Base-by-base conservation (phyloP, 1,284 basidiomycete species). In the Coniferiporia sulphurascens region DNA sequence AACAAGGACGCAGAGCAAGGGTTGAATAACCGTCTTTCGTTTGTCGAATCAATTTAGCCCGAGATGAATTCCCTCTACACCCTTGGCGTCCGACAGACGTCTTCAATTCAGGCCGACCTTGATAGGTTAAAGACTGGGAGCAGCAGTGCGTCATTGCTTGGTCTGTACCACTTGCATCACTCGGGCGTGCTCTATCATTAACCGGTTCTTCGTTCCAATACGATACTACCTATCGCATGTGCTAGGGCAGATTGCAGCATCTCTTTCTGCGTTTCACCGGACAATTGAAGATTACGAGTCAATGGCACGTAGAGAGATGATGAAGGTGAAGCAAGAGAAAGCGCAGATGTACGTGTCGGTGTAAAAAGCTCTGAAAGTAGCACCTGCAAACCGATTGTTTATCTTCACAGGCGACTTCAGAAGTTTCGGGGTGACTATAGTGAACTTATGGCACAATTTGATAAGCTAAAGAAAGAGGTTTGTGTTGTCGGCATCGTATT, bases 211-310 rank as follows among this genome's bases (percentile, higher is more conserved):
- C 52, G 19, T 27, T 4, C 38, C 34, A 22, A 38, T 12, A 27
- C 27, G 27, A 27, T 27, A 13, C 17, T 32, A 13, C 43, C 3
- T 36, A n/a, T 48, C n/a, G 34, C 17, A 36, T 52, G 52, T 43
- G 59, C 55, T 35, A 96, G 94, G 94, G 72, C 95, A 97, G 81
- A 93, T 98, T 74, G 91, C 91, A 38, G 94, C 95, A 32, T 94
- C 93, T 13, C 78, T 98, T 17, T 84, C 92, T n/a, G 93, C 93
- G 1, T 87, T 98, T 79, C 86, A 91, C 58, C 78, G 95, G 58
- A 93, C 95, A 58, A 86, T 97, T 64, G 94, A 97, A 66, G 95
- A 98, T 69, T 98, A 96, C 69, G 95, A 97, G 69, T 89, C 91
- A 10, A 94, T 98, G 91, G 92, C 91, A 0, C 91, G 89, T 75